Percentiles rank a stretch among this genome's conserved stretches.
These are phyloP conservation scores for Russula earlei DNA, from an alignment of 768 basidiomycete species.

Conservation along the genomic window DNA sequence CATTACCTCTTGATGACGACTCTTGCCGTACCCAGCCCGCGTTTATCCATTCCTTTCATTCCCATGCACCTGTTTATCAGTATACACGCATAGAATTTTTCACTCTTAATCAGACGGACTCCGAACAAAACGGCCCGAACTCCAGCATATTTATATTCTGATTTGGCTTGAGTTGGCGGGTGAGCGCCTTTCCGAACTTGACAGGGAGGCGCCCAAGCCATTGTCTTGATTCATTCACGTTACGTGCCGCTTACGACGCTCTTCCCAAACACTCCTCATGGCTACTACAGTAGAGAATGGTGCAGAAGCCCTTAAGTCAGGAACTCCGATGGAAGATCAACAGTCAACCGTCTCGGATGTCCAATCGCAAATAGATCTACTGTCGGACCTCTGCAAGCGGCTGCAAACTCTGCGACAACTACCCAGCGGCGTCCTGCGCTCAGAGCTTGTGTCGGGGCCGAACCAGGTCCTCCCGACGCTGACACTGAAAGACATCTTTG, in stretches of 20 bases:
- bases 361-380: conserved; percentile 19
- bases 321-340: background rate
- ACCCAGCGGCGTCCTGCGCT: conserved; percentile 13
- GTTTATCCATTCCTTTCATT: background rate
- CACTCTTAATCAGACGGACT: background rate
- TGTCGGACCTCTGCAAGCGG: conserved; percentile 17
- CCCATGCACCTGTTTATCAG: conserved; percentile 14
- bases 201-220: background rate
- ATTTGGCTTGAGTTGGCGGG: background rate
- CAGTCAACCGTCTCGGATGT: conserved; percentile 4
- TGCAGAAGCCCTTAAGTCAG: background rate
- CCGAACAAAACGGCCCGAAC: background rate
- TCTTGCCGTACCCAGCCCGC: background rate
- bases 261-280: background rate
- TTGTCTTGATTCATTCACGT: too few species aligned
- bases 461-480: conserved; percentile 2
- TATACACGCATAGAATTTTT: conserved; percentile 15
- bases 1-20: conserved; percentile 3
- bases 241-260: too few species aligned
- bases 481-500: conserved; percentile 5
- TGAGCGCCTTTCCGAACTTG: background rate
- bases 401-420: conserved; percentile 15
- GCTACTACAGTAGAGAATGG: background rate
- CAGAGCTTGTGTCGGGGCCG: background rate
- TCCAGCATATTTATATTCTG: too few species aligned